Base-by-base conservation (phyloP, 2,329 filamentous ascomycete species). In the Dactylella cylindrospora region DNA sequence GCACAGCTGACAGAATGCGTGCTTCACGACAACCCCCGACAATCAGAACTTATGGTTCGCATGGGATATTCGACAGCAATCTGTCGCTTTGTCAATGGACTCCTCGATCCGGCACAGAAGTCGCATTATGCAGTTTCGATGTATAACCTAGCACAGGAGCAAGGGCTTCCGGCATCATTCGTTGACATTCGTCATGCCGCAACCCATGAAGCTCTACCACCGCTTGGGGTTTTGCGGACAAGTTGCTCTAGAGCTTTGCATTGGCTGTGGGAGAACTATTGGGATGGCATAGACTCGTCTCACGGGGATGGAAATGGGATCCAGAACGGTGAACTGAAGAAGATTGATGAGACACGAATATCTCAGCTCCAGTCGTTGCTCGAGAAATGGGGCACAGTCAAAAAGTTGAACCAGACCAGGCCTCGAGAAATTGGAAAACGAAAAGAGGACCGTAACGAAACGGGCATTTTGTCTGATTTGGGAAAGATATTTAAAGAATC, bases 241-340 rank as follows among this genome's bases (percentile, higher is more conserved):
- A 86, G 86, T 1, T 82, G 85, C 1, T 75, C 78, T 65, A 82
- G 85, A 68, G 88, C 86, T 0, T 76, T 96, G 64, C 76, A 78
- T 36, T 96, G 90, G 90, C 83, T 96, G 45, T 95, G 88, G 88
- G 79, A 84, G 47, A 88, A 88, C 72, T 96, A 95, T 75, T 97
- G 90, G 90, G 74, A 70, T 7, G 47, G 53, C 35, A 51, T 69
- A 28, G 67, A 65, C 12, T 61, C 39, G 29, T 36, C 62, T 9
- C 49, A 49, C 35, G 57, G 43, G 10, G 49, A 45, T 35, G 54
- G 47, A 19, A 38, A 35, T n/a, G 38, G 26, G 49, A 23, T 47
- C 29, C 20, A 20, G 13, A 49, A 43, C 6, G 39, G 12, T 13
- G 23, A 7, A n/a, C 36, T 41, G n/a, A 53, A 54, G 44, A 26